These are phyloP conservation scores for Sporothrix euskadiensis DNA, from an alignment of 2,329 filamentous ascomycete species.

Conservation along the genomic window DNA sequence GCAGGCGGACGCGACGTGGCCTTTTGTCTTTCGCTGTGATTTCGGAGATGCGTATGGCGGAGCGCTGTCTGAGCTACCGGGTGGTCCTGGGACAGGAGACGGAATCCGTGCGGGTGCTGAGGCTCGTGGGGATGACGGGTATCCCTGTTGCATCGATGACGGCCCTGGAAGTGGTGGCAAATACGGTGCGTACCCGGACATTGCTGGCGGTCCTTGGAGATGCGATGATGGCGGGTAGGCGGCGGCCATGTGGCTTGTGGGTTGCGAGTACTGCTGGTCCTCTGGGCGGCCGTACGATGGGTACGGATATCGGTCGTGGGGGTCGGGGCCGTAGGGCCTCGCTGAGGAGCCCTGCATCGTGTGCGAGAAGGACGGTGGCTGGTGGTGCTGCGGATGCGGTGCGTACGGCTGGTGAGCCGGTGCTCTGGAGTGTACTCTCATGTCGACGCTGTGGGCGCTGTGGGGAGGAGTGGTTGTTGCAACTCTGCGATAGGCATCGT, in stretches of 20 bases:
- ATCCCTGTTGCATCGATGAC: conserved; percentile 31
- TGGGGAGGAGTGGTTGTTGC: conserved; percentile 39
- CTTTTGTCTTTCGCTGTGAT: conserved; percentile 68
- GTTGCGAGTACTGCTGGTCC: conserved; percentile 37
- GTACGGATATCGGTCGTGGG: conserved; percentile 45
- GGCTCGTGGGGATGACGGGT: conserved; percentile 32
- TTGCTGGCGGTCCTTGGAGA: conserved; percentile 32
- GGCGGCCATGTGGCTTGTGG: conserved; percentile 30
- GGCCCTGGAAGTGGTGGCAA: conserved; percentile 35
- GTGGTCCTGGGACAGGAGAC: conserved; percentile 43
- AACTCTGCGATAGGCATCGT: conserved; percentile 54
- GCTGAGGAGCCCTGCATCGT: conserved; percentile 7
- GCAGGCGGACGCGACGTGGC: conserved; percentile 81
- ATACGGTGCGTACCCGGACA: conserved; percentile 38
- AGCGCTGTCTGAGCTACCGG: conserved; percentile 32
- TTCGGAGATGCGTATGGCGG: conserved; percentile 58
- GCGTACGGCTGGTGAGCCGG: neutral
- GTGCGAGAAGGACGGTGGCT: conserved; percentile 3
- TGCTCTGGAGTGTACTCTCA: conserved; percentile 36
- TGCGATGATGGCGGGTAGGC: conserved; percentile 39
- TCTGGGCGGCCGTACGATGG: conserved; percentile 42
- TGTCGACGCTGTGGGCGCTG: conserved; percentile 41
- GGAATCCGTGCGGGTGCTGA: conserved; percentile 48
- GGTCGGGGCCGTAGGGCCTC: conserved; percentile 44
- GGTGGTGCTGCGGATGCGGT: conserved; percentile 25